Evolutionary conservation across 495 filamentous ascomycete genomes (phyloP).

Genomic region (Xylaria castorea): DNA sequence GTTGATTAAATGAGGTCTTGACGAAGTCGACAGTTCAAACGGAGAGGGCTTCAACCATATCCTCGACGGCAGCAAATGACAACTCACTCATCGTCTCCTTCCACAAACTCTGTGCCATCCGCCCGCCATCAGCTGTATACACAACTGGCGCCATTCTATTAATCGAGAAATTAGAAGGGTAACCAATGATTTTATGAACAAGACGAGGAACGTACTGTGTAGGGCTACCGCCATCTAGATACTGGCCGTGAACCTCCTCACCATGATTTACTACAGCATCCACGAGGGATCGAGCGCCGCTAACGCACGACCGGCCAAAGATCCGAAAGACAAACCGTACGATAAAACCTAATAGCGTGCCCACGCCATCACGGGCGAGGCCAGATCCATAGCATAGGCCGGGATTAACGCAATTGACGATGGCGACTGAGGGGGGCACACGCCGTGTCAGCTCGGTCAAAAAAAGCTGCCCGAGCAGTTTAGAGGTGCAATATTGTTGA

Average conservation of each 20-base stretch:
- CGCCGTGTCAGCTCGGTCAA: conserved; percentile 51
- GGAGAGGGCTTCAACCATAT: conserved; percentile 8
- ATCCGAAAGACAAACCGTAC: conserved; percentile 3
- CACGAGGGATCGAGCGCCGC: conserved; percentile 14
- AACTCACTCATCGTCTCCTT: conserved; percentile 52
- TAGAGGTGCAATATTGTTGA: conserved; percentile 52
- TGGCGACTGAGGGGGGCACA: conserved; percentile 31
- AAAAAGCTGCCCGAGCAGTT: conserved; percentile 58
- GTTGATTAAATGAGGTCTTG: neutral
- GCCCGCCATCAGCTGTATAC: conserved; percentile 47
- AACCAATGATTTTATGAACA: neutral
- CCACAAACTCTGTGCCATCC: conserved; percentile 45
- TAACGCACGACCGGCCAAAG: conserved; percentile 17
- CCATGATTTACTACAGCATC: conserved; percentile 15
- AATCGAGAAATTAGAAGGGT: neutral
- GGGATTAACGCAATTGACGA: conserved; percentile 30
- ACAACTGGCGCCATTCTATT: conserved; percentile 21
- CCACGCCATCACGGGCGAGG: conserved; percentile 26
- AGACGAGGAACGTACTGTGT: conserved; percentile 41
- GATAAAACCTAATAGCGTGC: conserved; percentile 22
- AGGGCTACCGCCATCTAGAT: conserved; percentile 30
- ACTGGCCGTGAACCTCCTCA: conserved; percentile 17
- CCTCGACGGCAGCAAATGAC: conserved; percentile 40
- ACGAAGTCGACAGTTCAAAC: neutral
- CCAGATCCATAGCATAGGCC: conserved; percentile 39